Percentiles rank a stretch among this genome's conserved stretches.
Conservation (phyloP, 2,329 filamentous ascomycete species). For the Colletotrichum acutatum region DNA sequence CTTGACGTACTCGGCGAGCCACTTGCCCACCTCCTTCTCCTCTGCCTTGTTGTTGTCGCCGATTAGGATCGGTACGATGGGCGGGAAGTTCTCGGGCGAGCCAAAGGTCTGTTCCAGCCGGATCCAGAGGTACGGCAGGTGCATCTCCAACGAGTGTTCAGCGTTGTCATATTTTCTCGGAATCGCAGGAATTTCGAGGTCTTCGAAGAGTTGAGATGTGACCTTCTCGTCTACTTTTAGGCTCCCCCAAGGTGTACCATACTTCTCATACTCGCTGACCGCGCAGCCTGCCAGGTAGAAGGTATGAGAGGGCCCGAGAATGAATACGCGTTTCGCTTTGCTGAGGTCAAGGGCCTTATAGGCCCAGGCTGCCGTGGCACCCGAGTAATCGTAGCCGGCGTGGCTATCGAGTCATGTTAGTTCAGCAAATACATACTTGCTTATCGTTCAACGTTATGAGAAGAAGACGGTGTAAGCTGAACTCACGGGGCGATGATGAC, state of each 20-base stretch:
- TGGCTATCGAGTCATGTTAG: conserved; percentile 67
- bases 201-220: conserved; percentile 49
- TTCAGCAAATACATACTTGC: too few species aligned
- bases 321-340: conserved; percentile 85
- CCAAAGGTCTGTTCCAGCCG: conserved; percentile 66
- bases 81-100: conserved; percentile 69
- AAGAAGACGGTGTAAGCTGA: neutral
- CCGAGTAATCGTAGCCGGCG: conserved; percentile 93
- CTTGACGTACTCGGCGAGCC: conserved; percentile 82
- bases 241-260: conserved; percentile 80
- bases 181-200: conserved; percentile 71
- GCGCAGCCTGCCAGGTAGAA: conserved; percentile 83
- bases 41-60: conserved; percentile 75
- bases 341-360: conserved; percentile 90
- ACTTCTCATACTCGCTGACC: conserved; percentile 76
- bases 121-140: conserved; percentile 92
- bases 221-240: conserved; percentile 72
- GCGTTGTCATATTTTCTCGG: conserved; percentile 46
- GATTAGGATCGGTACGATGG: conserved; percentile 86
- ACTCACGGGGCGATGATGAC: conserved; percentile 63
- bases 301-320: conserved; percentile 93
- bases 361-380: conserved; percentile 91
- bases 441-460: neutral
- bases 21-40: conserved; percentile 74
- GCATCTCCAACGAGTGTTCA: conserved; percentile 97